phyloP scores from a whole-genome alignment of 1,284 basidiomycete species.

The Puccinia triticina region DNA sequence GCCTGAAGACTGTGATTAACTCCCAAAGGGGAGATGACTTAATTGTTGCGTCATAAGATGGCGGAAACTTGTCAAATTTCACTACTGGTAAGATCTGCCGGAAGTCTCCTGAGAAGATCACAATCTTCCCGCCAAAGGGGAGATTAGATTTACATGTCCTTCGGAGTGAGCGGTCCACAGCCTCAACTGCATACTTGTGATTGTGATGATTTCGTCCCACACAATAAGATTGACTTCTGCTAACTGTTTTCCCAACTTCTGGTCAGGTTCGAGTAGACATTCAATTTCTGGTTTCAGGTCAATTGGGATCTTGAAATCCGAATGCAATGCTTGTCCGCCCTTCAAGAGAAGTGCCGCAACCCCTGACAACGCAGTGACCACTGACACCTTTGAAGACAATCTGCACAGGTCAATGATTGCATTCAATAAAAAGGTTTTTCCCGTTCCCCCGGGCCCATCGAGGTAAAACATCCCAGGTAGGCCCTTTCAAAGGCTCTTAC shows the following conservation, averaged over 20 bases:
- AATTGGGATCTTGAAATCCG: conserved; percentile 63
- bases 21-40: not conserved
- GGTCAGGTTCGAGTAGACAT: too few relatives aligned
- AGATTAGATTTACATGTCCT: not conserved
- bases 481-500: conserved; percentile 62
- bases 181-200: conserved; percentile 31
- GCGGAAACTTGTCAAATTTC: not conserved
- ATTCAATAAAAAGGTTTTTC: conserved; percentile 65
- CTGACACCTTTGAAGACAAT: conserved; percentile 58
- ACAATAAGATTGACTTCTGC: not conserved
- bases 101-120: conserved; percentile 3
- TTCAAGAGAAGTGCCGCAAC: conserved; percentile 61
- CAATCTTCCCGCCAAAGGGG: not conserved
- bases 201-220: conserved; percentile 30
- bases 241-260: not conserved
- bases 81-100: too few relatives aligned
- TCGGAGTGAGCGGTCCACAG: too few relatives aligned
- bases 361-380: conserved; percentile 59
- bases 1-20: too few relatives aligned
- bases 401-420: conserved; percentile 61
- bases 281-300: not conserved
- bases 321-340: too few relatives aligned
- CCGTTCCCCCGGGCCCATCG: conserved; percentile 55
- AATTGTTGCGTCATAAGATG: not conserved
- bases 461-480: too few relatives aligned